Evolutionary conservation across 768 basidiomycete species (phyloP).

Genomic region (Boletus reticulatus): DNA sequence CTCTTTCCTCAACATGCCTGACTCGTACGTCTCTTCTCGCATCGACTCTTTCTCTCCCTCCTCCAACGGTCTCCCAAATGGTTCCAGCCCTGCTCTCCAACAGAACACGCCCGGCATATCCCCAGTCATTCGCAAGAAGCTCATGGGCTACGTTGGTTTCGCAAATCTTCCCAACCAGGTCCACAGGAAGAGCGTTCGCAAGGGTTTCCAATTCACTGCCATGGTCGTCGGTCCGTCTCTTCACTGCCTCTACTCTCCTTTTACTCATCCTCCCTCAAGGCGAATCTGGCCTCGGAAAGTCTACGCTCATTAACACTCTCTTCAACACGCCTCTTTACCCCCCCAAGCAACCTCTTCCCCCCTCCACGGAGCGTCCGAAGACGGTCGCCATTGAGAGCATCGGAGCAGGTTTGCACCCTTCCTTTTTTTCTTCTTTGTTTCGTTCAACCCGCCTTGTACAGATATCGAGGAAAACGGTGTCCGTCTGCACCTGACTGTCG

Average conservation of each 20-base stretch:
- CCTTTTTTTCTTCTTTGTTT: neutral
- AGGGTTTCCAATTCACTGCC: constrained; percentile 97
- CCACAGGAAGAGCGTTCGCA: constrained; percentile 96
- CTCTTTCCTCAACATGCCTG: constrained; percentile 50
- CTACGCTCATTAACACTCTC: constrained; percentile 96
- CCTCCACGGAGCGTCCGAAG: constrained; percentile 82
- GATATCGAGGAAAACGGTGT: constrained; percentile 99
- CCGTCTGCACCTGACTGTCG: constrained; percentile 94
- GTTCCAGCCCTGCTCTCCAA: constrained; percentile 60
- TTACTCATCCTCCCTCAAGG: constrained; percentile 43
- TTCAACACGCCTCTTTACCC: constrained; percentile 97
- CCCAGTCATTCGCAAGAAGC: constrained; percentile 75
- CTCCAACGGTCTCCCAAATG: constrained; percentile 60
- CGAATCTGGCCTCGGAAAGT: constrained; percentile 98
- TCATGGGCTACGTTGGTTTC: constrained; percentile 94
- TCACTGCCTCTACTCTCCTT: constrained; percentile 10
- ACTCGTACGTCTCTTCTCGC: constrained; percentile 67
- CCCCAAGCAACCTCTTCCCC: constrained; percentile 79
- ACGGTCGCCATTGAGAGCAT: constrained; percentile 99
- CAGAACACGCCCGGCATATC: constrained; percentile 30
- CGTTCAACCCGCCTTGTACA: constrained; percentile 37
- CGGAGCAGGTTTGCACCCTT: constrained; percentile 71
- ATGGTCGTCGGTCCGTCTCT: constrained; percentile 94
- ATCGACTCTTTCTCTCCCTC: constrained; percentile 55
- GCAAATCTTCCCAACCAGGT: constrained; percentile 99